phyloP scores from a whole-genome alignment of 2,329 filamentous ascomycete species.

The Leptographium procerum region DNA sequence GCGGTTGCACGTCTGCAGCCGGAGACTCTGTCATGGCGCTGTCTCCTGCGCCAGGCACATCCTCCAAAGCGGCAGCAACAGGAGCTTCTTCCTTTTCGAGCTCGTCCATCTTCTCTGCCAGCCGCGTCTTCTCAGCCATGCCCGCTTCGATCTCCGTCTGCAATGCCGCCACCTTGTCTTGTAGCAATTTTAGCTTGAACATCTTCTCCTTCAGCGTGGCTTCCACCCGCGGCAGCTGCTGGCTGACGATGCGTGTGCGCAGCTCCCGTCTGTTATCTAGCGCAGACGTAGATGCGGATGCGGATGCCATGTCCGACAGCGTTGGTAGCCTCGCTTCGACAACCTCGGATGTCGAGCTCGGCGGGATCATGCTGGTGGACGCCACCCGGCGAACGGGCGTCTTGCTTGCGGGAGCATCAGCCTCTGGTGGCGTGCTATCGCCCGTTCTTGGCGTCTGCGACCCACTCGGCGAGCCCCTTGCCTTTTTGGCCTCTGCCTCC shows the following conservation, averaged over 20 bases:
- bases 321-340: slow-evolving; percentile 15
- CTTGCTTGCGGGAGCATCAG: neutral
- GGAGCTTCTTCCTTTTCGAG: slow-evolving; percentile 23
- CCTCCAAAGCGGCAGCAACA: neutral
- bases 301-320: neutral
- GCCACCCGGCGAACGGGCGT: slow-evolving; percentile 9
- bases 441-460: slow-evolving; percentile 18
- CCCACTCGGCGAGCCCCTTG: slow-evolving; percentile 21
- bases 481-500: slow-evolving; percentile 44
- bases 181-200: slow-evolving; percentile 32
- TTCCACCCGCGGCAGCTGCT: slow-evolving; percentile 27
- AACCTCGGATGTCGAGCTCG: neutral
- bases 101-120: slow-evolving; percentile 20
- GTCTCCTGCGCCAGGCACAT: neutral
- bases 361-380: slow-evolving; percentile 12
- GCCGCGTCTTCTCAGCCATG: slow-evolving; percentile 21
- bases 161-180: slow-evolving; percentile 35
- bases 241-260: slow-evolving; percentile 25
- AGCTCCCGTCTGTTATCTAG: slow-evolving; percentile 10
- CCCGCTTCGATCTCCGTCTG: slow-evolving; percentile 32
- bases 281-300: neutral
- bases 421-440: slow-evolving; percentile 18
- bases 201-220: slow-evolving; percentile 31
- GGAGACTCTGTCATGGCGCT: neutral
- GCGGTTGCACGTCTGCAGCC: neutral